Evolutionary conservation across 805 yeast genomes (phyloP), one percentile per base, ranked within the genome.

Genomic region (Saturnispora gosingensis): DNA sequence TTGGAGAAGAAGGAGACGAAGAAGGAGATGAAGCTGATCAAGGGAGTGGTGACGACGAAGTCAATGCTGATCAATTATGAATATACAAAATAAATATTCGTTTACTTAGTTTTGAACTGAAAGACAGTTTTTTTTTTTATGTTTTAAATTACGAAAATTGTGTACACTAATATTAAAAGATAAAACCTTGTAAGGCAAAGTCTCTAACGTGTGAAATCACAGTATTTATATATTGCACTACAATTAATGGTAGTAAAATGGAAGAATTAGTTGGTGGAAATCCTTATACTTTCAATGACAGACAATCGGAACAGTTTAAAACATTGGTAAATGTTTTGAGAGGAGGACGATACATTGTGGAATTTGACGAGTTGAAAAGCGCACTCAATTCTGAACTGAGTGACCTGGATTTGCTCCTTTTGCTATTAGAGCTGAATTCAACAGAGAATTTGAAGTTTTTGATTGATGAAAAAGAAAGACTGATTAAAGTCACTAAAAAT

Each of bases 1-100:
- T 38, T 18, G 51, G 43, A 3, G 50, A 45, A n/a, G 53, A 51
- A 11, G 52, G 46, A 8, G 54, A 51, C 1, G 54, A 47, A 5
- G 51, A 47, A 1, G 54, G 39, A 2, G 54, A 45, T 5, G 52
- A 48, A 4, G 52, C 42, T 5, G 54, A 45, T n/a, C 44, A 44
- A 5, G 45, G 24, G 5, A 42, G 39, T 9, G 50, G 39, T n/a
- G 52, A 49, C 5, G 55, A 45, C 15, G 52, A 49, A 20, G 54
- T 46, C 13, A 49, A 46, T 11, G 45, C 40, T 11, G 50, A 50
- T 28, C 53, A 49, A 27, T 35, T 49, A 25, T 49, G 27, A 36
- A 9, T 20, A 27, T 38, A 13, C 15, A 30, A 30, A 30, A 30
- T 15, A 30, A 30, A 30, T 9, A 30, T 10, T 16, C 9, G 13